Conservation (phyloP, 371 early-diverging fungal species). For the Amoeboaphelidium protococcarum region DNA sequence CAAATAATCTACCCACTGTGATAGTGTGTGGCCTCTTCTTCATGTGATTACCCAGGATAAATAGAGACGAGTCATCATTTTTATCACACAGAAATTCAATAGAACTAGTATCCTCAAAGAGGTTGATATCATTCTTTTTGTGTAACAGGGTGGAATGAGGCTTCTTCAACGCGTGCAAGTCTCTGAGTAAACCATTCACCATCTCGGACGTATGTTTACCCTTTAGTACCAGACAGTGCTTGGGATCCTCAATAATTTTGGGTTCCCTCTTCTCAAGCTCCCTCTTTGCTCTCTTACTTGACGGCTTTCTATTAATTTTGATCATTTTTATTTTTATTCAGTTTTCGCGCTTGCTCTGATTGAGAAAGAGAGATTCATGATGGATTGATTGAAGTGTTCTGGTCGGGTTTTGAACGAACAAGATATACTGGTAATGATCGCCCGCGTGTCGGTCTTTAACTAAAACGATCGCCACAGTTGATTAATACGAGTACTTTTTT, state of each 20-base stretch:
- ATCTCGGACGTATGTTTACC: conserved; percentile 64
- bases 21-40: conserved; percentile 92
- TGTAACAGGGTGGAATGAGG: conserved; percentile 61
- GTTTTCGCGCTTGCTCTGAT: too few relatives aligned
- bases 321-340: too few relatives aligned
- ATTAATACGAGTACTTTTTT: too few relatives aligned
- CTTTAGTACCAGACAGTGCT: conserved; percentile 59
- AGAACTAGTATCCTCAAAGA: conserved; percentile 74
- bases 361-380: too few relatives aligned
- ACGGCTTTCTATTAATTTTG: neutral
- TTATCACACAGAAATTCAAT: conserved; percentile 77
- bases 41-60: conserved; percentile 64
- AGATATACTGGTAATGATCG: too few relatives aligned
- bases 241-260: conserved; percentile 65
- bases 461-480: too few relatives aligned
- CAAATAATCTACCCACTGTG: conserved; percentile 63
- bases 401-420: too few relatives aligned
- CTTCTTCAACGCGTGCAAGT: conserved; percentile 70
- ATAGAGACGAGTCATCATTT: conserved; percentile 59
- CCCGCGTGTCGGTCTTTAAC: too few relatives aligned
- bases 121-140: conserved; percentile 80
- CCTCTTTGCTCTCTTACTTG: conserved; percentile 9
- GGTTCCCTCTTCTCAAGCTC: conserved; percentile 63
- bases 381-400: too few relatives aligned
- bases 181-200: conserved; percentile 51